Conservation (phyloP, 2,329 filamentous ascomycete species). For the Penicillium sp. region DNA sequence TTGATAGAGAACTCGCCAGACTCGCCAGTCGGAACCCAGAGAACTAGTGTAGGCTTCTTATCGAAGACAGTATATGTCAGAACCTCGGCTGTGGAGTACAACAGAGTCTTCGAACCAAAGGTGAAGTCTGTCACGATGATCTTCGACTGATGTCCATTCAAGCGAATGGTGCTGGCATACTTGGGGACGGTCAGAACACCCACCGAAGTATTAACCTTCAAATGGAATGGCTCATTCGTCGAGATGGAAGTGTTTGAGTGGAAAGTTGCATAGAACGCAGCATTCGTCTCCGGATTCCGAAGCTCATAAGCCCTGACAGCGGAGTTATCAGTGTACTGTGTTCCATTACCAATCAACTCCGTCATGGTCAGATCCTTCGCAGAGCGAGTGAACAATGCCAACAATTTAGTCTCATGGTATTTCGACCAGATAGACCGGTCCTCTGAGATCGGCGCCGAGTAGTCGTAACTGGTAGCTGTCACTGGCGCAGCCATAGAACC, state of each 20-base stretch:
- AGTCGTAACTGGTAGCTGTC: constrained; percentile 63
- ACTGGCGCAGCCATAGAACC: constrained; percentile 59
- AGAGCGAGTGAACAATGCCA: constrained; percentile 60
- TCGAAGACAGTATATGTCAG: constrained; percentile 54
- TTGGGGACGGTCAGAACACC: constrained; percentile 57
- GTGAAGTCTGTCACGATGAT: constrained; percentile 61
- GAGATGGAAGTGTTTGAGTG: constrained; percentile 56
- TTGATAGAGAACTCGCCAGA: constrained; percentile 56
- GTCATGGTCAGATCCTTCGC: constrained; percentile 59
- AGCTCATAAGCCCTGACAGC: constrained; percentile 57
- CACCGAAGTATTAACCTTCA: constrained; percentile 57
- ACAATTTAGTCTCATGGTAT: constrained; percentile 63
- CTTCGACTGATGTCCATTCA: constrained; percentile 63
- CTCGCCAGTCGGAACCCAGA: constrained; percentile 58
- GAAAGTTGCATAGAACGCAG: constrained; percentile 60
- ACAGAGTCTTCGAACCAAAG: constrained; percentile 52
- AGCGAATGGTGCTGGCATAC: constrained; percentile 48
- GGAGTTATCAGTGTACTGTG: constrained; percentile 52
- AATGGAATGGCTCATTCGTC: constrained; percentile 54
- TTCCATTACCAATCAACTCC: constrained; percentile 51
- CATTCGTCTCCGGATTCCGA: constrained; percentile 58
- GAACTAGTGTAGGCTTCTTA: constrained; percentile 47
- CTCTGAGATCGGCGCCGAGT: constrained; percentile 62
- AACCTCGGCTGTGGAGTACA: constrained; percentile 59
- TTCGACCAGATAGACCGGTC: constrained; percentile 59